phyloP scores from a whole-genome alignment of 129 eudicot species.

The sunflower (Helianthus annuus) region HanXRQr2.0-SUNRISE NC_035443.2:59640401-59640900 shows the following conservation, averaged over 20 bases:
- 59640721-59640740: conserved; percentile 39
- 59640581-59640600: conserved; percentile 35
- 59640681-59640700: conserved; percentile 40
- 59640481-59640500: not conserved
- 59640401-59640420: conserved; percentile 61
- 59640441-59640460: conserved; percentile 42
- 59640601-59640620: conserved; percentile 33
- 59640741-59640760: conserved; percentile 32
- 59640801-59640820: conserved; percentile 53
- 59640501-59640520: not conserved
- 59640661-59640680: conserved; percentile 44
- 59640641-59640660: conserved; percentile 37
- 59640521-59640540: conserved; percentile 62
- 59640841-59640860: conserved; percentile 64
- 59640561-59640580: conserved; percentile 32
- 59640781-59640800: conserved; percentile 55
- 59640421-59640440: conserved; percentile 49
- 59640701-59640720: conserved; percentile 17
- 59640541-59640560: conserved; percentile 36
- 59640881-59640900: conserved; percentile 44
- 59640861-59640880: conserved; percentile 57
- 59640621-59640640: conserved; percentile 41
- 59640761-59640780: conserved; percentile 48
- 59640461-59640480: not conserved
- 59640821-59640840: conserved; percentile 71